Conservation (phyloP, 202 grass and related monocot genomes). For the Panicum virgatum region DNA sequence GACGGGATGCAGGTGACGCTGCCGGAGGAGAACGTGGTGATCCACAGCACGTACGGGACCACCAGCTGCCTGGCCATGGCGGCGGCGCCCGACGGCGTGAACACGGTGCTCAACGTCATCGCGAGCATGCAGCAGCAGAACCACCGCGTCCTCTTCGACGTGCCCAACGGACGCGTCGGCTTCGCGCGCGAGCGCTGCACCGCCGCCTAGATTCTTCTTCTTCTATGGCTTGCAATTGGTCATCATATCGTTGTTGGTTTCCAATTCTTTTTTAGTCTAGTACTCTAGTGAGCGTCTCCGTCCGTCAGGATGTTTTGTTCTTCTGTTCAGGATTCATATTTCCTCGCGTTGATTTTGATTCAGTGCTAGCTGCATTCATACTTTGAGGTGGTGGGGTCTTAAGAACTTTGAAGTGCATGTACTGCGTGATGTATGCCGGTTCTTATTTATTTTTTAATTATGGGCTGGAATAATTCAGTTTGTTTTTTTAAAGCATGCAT, state of each 20-base stretch:
- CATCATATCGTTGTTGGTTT: not conserved
- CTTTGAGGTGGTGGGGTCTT: too few relatives aligned
- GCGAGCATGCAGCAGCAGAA: conserved; percentile 99
- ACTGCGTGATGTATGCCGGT: not conserved
- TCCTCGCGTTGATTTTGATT: not conserved
- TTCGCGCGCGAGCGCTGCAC: conserved; percentile 83
- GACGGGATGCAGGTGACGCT: conserved; percentile 75
- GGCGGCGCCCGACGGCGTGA: conserved; percentile 75
- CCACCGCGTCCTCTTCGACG: conserved; percentile 89
- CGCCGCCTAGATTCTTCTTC: not conserved
- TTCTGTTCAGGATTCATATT: not conserved
- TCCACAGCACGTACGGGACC: conserved; percentile 77
- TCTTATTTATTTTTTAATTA: not conserved
- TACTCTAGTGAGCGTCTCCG: not conserved
- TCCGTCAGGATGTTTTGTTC: not conserved
- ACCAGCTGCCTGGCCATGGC: conserved; percentile 92
- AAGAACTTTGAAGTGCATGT: not conserved
- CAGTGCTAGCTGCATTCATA: not conserved
- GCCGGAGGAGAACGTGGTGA: conserved; percentile 86
- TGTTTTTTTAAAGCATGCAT: too few relatives aligned
- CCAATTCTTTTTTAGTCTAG: not conserved
- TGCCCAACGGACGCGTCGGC: conserved; percentile 74
- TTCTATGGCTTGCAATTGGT: not conserved
- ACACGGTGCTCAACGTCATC: conserved; percentile 93
- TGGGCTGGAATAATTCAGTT: not conserved